These are phyloP conservation scores for Phytopythium ostracodes DNA, from an alignment of 352 stramenopile genomes.

Conservation along the genomic window DNA sequence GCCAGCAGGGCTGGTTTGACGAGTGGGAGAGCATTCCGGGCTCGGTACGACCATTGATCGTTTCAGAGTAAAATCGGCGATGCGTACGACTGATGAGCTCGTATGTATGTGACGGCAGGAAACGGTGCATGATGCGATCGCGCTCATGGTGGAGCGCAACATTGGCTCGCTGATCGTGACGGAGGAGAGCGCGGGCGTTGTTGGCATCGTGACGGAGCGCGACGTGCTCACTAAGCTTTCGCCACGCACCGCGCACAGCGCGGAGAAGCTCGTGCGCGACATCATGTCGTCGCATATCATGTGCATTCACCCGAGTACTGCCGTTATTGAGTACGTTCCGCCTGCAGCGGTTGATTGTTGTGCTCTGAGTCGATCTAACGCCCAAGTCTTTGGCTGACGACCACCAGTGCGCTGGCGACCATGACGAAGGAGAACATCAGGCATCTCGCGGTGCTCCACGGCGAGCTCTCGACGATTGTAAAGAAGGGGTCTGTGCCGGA, in stretches of 20 bases:
- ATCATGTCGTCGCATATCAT: conserved; percentile 87
- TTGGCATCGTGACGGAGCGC: conserved; percentile 82
- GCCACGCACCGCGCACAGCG: conserved; percentile 34
- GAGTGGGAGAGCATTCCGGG: conserved; percentile 73
- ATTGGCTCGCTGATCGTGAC: conserved; percentile 82
- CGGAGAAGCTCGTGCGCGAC: conserved; percentile 61
- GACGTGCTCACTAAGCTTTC: conserved; percentile 79
- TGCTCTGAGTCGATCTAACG: not conserved
- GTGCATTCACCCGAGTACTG: conserved; percentile 76
- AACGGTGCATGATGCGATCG: conserved; percentile 69
- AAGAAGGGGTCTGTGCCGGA: conserved; percentile 75
- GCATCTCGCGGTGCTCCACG: conserved; percentile 79
- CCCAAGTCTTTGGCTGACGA: not conserved
- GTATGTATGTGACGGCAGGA: conserved; percentile 33
- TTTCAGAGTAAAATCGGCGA: not conserved
- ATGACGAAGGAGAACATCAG: conserved; percentile 88
- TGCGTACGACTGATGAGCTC: conserved; percentile 5
- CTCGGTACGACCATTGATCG: conserved; percentile 27
- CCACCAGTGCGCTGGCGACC: conserved; percentile 59
- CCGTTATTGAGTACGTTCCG: conserved; percentile 69
- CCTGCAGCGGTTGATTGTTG: not conserved
- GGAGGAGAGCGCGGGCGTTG: conserved; percentile 61
- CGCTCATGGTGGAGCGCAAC: conserved; percentile 76
- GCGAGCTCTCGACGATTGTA: conserved; percentile 62
- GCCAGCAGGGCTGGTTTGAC: conserved; percentile 25